Percentiles rank a stretch among this genome's conserved stretches.
Conservation (phyloP, 495 filamentous ascomycete genomes). For the Hypoxylon cercidicola region DNA sequence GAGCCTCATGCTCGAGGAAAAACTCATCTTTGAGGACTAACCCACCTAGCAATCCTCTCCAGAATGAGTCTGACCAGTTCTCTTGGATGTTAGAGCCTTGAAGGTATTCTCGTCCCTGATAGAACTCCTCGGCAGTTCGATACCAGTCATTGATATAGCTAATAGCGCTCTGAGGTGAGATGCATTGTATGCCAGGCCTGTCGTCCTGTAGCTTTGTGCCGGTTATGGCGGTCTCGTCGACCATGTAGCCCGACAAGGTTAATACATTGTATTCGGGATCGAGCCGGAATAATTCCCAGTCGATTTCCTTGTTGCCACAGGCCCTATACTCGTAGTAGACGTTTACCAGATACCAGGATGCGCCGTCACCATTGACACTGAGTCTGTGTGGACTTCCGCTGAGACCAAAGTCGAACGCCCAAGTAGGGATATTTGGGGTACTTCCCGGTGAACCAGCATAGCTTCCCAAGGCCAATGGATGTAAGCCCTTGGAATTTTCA, state of each 20-base stretch:
- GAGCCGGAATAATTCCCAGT: neutral
- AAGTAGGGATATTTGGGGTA: neutral
- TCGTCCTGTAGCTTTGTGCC: neutral
- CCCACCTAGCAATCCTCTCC: neutral
- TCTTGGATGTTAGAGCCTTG: neutral
- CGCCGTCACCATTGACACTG: neutral
- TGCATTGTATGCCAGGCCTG: neutral
- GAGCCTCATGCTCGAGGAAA: neutral
- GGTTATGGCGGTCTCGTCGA: neutral
- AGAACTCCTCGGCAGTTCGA: conserved; percentile 3
- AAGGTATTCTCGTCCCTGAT: neutral
- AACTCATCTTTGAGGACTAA: neutral
- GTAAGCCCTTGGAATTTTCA: neutral
- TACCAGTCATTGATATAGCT: neutral
- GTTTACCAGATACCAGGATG: neutral
- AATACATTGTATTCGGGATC: neutral
- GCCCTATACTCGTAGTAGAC: neutral
- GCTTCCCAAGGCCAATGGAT: neutral
- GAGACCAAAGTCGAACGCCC: neutral
- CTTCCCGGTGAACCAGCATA: neutral
- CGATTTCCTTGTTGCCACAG: neutral
- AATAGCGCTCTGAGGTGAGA: neutral
- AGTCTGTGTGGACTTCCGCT: neutral
- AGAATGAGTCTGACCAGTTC: conserved; percentile 3
- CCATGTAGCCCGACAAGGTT: neutral